Conservation (phyloP, 257 asterid genomes). For the Leonotis leonurus region DNA sequence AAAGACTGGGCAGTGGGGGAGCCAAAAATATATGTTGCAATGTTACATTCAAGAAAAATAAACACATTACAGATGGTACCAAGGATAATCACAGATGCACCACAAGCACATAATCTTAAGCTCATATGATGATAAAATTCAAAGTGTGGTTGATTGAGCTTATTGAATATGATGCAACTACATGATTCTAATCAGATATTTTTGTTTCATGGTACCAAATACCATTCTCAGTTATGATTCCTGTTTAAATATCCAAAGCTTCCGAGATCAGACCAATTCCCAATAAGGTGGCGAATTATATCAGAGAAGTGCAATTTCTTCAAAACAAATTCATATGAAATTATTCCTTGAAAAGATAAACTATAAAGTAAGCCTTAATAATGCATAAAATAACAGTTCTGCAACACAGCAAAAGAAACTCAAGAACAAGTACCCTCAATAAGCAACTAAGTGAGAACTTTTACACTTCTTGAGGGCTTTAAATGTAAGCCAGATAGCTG, state of each 20-base stretch:
- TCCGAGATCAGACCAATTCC: constrained; percentile 5
- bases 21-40: constrained; percentile 7
- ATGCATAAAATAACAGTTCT: not conserved
- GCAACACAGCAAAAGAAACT: not conserved
- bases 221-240: not conserved
- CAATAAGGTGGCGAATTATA: not conserved
- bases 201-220: not conserved
- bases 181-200: not conserved
- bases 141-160: not conserved
- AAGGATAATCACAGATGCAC: constrained; percentile 7
- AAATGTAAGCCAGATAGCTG: constrained; percentile 8
- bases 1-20: not conserved
- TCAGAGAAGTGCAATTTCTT: not conserved
- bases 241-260: not conserved
- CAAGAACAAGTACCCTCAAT: not conserved
- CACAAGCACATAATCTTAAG: not conserved
- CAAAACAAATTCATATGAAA: not conserved
- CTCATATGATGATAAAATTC: not conserved
- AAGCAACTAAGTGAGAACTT: not conserved
- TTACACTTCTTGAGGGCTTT: not conserved
- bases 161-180: not conserved
- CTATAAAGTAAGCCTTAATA: not conserved
- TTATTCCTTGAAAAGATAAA: not conserved
- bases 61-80: not conserved
- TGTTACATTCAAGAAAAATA: constrained; percentile 5